Evolutionary conservation across 345 rosid species (phyloP).

Genomic region (Acer saccharum): DNA sequence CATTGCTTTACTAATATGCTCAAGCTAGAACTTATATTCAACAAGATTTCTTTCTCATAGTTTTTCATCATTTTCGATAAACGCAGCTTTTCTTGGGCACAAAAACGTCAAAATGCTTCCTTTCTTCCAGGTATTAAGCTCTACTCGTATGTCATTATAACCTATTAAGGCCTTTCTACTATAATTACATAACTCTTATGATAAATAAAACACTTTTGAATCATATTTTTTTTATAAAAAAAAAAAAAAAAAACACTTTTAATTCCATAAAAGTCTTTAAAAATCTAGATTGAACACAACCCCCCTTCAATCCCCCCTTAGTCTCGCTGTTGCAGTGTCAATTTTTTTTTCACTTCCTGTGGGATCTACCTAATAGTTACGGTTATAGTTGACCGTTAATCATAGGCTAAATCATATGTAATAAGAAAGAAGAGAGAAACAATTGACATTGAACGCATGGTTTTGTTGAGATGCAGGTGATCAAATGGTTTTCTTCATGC

Average conservation of each 20-base stretch:
- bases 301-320: no score
- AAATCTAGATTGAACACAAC: no score
- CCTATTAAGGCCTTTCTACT: not conserved
- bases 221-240: no score
- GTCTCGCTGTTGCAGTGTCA: no score
- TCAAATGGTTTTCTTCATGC: slow-evolving; percentile 50
- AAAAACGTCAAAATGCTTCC: slow-evolving; percentile 36
- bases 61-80: not conserved
- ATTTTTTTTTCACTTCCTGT: no score
- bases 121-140: slow-evolving; percentile 46
- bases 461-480: slow-evolving; percentile 31
- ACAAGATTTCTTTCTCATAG: not conserved
- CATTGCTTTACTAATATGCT: not conserved
- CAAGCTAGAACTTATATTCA: not conserved
- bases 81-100: slow-evolving; percentile 60
- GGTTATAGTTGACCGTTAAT: not conserved
- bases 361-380: no score
- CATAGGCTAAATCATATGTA: no score
- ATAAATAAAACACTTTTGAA: not conserved
- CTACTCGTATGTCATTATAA: not conserved
- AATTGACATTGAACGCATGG: not conserved
- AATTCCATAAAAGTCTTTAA: no score
- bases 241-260: no score
- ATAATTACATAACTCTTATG: not conserved
- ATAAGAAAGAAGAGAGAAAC: not conserved